Conservation (phyloP, 1,139 yeast species). For the Geotrichum klebahnii region DNA sequence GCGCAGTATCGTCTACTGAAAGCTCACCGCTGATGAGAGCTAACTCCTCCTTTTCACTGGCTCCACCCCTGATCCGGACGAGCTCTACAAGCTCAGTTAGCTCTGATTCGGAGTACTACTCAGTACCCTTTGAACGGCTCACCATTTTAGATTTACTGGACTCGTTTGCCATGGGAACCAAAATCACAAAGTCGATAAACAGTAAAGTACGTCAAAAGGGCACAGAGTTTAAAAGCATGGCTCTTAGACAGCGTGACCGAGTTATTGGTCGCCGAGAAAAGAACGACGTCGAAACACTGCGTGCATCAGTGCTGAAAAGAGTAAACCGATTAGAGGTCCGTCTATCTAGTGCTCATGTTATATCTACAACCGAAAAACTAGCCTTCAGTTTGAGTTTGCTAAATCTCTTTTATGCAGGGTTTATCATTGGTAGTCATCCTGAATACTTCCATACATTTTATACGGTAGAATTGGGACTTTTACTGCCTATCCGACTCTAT, state of each 20-base stretch:
- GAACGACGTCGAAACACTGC: slow-evolving; percentile 38
- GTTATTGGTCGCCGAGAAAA: slow-evolving; percentile 32
- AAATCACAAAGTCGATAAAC: slow-evolving; percentile 32
- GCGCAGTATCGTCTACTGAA: background rate
- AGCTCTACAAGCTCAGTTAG: slow-evolving; percentile 27
- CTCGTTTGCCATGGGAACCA: slow-evolving; percentile 36
- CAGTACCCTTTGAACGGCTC: slow-evolving; percentile 31
- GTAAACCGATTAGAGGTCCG: slow-evolving; percentile 58
- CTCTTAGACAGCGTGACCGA: slow-evolving; percentile 32
- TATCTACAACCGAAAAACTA: slow-evolving; percentile 69
- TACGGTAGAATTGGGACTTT: slow-evolving; percentile 53
- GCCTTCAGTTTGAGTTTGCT: slow-evolving; percentile 75
- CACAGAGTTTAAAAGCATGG: slow-evolving; percentile 33
- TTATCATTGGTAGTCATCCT: slow-evolving; percentile 74
- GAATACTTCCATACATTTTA: slow-evolving; percentile 72
- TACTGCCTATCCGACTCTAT: slow-evolving; percentile 83
- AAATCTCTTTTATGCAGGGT: slow-evolving; percentile 66
- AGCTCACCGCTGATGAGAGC: background rate
- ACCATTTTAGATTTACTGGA: slow-evolving; percentile 38
- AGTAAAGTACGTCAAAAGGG: slow-evolving; percentile 33
- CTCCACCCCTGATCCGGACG: slow-evolving; percentile 3
- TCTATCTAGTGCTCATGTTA: slow-evolving; percentile 39
- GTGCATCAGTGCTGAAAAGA: slow-evolving; percentile 33
- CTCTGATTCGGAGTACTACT: slow-evolving; percentile 27
- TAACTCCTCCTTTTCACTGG: too few relatives aligned